Base-by-base conservation (phyloP, 2,329 filamentous ascomycete genomes). In the Penicillium sp. region DNA sequence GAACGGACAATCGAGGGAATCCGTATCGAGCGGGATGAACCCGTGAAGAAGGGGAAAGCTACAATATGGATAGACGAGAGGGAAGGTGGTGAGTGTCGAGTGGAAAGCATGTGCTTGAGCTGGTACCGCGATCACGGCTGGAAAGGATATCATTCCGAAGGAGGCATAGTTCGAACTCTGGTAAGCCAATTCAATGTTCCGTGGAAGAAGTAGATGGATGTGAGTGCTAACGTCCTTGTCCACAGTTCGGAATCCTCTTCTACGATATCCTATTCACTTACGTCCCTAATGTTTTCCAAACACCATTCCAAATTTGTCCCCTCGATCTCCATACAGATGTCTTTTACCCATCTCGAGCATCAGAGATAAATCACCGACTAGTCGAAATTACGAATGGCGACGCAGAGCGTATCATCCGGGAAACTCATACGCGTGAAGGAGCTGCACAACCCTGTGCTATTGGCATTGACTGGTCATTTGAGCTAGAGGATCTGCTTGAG, bases 211-310 rank as follows among this genome's bases (percentile, higher is more conserved):
- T 39, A 11, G 2, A 19, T 19, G 31, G 31, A 42, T n/a, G 37
- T 29, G 13, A 23, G 16, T 16, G 13, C 50, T 60, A 27, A 54
- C 27, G 16, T 19, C 10, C 4, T 23, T 11, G 10, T 2, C 14
- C 10, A 31, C 39, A 76, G 26, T 93, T 93, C 74, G 89, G 88
- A 14, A 93, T 95, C 69, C 85, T 99, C 19, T 96, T 98, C 79
- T 95, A 88, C 78, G 93, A 99, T 74, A 85, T 98, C 25, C 80
- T 99, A 7, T 98, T 98, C 76, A 81, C 92, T 26, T 96, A 96
- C 74, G 85, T 98, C 5, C 93, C 95, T 26, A 96, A 98, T 67
- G 93, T 99, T 54, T 99, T 99, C 74, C 93, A 98, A 72, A 99
- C 95, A 6, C 86, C 89, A 1, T 99, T 91, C 72, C 95, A 99